Percentiles rank a stretch among this genome's conserved stretches.
Conservation (phyloP, 2,329 filamentous ascomycete genomes). For the Rhynchosporium secalis region DNA sequence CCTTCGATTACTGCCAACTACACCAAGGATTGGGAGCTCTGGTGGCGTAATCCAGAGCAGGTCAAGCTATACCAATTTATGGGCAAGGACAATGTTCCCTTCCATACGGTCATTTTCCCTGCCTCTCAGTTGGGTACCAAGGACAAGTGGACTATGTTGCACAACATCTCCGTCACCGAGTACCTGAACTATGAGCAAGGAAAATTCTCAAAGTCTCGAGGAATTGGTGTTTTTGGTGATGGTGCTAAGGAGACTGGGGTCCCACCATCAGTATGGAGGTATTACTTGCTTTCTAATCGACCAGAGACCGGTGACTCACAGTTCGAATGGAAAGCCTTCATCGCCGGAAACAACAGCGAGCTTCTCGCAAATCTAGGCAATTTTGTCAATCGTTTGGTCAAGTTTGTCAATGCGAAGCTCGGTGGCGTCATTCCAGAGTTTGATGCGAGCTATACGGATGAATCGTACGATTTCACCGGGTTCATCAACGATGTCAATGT, state of each 20-base stretch:
- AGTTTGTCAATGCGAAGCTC: slow-evolving; percentile 73
- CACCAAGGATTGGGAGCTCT: slow-evolving; percentile 85
- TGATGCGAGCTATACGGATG: slow-evolving; percentile 54
- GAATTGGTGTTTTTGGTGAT: slow-evolving; percentile 88
- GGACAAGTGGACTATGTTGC: slow-evolving; percentile 85
- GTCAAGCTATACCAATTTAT: slow-evolving; percentile 93
- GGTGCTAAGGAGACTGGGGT: slow-evolving; percentile 85
- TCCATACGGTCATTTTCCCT: slow-evolving; percentile 91
- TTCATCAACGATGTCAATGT: slow-evolving; percentile 60
- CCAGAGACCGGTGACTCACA: slow-evolving; percentile 86
- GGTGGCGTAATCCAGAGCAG: slow-evolving; percentile 89
- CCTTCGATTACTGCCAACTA: slow-evolving; percentile 93
- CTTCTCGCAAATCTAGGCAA: slow-evolving; percentile 74
- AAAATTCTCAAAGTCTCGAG: slow-evolving; percentile 91
- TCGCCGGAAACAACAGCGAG: slow-evolving; percentile 84
- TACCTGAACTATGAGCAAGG: slow-evolving; percentile 86
- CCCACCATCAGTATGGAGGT: slow-evolving; percentile 85
- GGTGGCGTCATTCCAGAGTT: slow-evolving; percentile 67
- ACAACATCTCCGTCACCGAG: slow-evolving; percentile 86
- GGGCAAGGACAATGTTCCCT: slow-evolving; percentile 81
- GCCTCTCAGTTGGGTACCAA: slow-evolving; percentile 80
- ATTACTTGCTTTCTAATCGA: slow-evolving; percentile 82
- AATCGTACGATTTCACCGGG: slow-evolving; percentile 49
- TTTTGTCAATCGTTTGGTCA: slow-evolving; percentile 72
- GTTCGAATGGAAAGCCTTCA: slow-evolving; percentile 86